These are phyloP conservation scores for Aspergillus luchuensis DNA, from an alignment of 2,329 filamentous ascomycete species.

Conservation along the genomic window DNA sequence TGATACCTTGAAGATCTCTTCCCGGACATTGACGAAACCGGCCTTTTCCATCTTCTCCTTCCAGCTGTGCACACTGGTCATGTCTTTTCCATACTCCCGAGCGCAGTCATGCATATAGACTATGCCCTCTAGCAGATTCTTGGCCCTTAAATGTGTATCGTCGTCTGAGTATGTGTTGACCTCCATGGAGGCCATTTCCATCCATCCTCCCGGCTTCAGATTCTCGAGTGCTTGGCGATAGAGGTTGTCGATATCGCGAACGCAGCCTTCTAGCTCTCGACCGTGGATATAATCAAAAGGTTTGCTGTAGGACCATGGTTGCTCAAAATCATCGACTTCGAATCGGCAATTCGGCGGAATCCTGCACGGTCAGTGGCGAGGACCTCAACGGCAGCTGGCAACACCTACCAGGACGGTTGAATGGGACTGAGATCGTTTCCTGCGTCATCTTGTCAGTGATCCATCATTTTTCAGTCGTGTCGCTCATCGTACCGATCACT, in stretches of 20 bases:
- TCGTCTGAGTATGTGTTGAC: constrained; percentile 83
- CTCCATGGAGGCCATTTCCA: constrained; percentile 66
- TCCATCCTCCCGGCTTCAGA: constrained; percentile 31
- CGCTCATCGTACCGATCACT: constrained; percentile 29
- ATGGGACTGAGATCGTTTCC: constrained; percentile 37
- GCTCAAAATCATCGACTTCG: constrained; percentile 37
- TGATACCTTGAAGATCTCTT: constrained; percentile 48
- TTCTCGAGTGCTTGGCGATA: constrained; percentile 29
- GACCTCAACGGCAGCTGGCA: neutral
- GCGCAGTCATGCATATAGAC: constrained; percentile 35
- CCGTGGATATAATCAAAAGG: constrained; percentile 38
- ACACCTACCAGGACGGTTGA: constrained; percentile 32
- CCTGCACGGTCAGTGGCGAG: constrained; percentile 20
- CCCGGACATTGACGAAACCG: constrained; percentile 57
- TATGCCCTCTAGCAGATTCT: constrained; percentile 25
- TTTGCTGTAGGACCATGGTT: constrained; percentile 31
- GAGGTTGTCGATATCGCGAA: constrained; percentile 31
- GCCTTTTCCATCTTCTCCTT: constrained; percentile 51
- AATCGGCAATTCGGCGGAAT: constrained; percentile 39
- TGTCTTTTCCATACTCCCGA: constrained; percentile 36
- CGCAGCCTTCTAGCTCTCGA: constrained; percentile 34
- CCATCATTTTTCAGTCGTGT: neutral
- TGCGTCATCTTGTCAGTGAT: constrained; percentile 13
- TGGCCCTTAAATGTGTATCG: constrained; percentile 31
- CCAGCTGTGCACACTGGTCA: constrained; percentile 36